phyloP scores from a whole-genome alignment of 495 filamentous ascomycete genomes.

The Aspergillus avenaceus region DNA sequence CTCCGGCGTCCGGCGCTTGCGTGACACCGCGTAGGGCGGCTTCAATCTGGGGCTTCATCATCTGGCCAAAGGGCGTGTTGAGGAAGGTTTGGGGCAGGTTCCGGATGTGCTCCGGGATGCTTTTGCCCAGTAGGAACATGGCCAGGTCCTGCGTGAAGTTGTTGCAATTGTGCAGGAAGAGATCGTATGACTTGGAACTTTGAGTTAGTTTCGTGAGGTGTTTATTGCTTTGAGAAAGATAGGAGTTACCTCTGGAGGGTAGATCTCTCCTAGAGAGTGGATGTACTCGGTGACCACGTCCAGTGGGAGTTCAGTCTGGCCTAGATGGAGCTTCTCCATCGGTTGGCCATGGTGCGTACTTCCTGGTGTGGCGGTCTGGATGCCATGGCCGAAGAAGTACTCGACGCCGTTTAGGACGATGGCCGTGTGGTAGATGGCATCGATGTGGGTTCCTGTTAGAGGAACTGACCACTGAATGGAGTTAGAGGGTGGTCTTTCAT shows the following conservation, averaged over 20 bases:
- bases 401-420: slow-evolving; percentile 76
- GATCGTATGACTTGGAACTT: slow-evolving; percentile 76
- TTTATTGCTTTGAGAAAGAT: background rate
- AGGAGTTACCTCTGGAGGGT: slow-evolving; percentile 66
- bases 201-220: slow-evolving; percentile 1
- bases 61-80: slow-evolving; percentile 85
- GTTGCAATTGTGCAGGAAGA: slow-evolving; percentile 93
- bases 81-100: slow-evolving; percentile 83
- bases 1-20: slow-evolving; percentile 31
- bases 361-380: slow-evolving; percentile 76
- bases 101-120: slow-evolving; percentile 85
- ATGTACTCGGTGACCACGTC: slow-evolving; percentile 89
- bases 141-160: slow-evolving; percentile 95
- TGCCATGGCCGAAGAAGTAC: slow-evolving; percentile 70
- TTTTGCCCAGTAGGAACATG: slow-evolving; percentile 84
- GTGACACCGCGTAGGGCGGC: slow-evolving; percentile 66
- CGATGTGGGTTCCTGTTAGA: slow-evolving; percentile 66
- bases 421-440: slow-evolving; percentile 89
- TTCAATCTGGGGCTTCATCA: slow-evolving; percentile 81
- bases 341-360: slow-evolving; percentile 81
- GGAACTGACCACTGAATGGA: slow-evolving; percentile 42
- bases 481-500: background rate
- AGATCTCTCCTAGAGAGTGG: slow-evolving; percentile 74
- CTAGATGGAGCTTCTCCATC: slow-evolving; percentile 71
- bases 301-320: slow-evolving; percentile 70